Evolutionary conservation across 1,284 basidiomycete species (phyloP).

Genomic region (Cerioporus squamosus): DNA sequence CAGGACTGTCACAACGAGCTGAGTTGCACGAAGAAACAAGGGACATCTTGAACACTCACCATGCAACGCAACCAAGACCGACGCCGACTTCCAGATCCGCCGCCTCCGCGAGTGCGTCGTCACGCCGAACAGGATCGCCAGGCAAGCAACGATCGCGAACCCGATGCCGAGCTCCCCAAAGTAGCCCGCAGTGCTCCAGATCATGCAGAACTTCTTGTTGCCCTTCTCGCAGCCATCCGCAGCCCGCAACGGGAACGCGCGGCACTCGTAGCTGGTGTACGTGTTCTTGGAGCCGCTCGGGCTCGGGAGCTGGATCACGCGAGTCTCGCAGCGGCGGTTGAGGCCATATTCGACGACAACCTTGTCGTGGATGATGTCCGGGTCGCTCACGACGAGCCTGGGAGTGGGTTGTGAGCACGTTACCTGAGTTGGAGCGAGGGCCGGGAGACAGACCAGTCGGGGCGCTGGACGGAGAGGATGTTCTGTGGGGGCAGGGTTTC

Average conservation of each 20-base stretch:
- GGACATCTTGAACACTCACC: slow-evolving; percentile 41
- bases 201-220: slow-evolving; percentile 62
- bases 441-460: slow-evolving; percentile 60
- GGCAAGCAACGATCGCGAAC: slow-evolving; percentile 60
- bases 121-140: slow-evolving; percentile 66
- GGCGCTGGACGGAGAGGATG: slow-evolving; percentile 55
- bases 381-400: slow-evolving; percentile 63
- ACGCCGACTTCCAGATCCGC: slow-evolving; percentile 75
- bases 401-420: slow-evolving; percentile 21
- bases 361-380: slow-evolving; percentile 50
- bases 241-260: slow-evolving; percentile 64
- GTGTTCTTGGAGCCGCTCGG: slow-evolving; percentile 47
- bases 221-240: slow-evolving; percentile 66
- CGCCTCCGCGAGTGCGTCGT: slow-evolving; percentile 73
- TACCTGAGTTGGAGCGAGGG: slow-evolving; percentile 4
- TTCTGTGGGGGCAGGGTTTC: slow-evolving; percentile 46
- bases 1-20: slow-evolving; percentile 42
- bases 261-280: slow-evolving; percentile 64
- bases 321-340: slow-evolving; percentile 57
- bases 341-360: slow-evolving; percentile 64
- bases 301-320: slow-evolving; percentile 52
- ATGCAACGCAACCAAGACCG: slow-evolving; percentile 63
- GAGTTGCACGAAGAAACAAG: too few relatives aligned
- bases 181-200: slow-evolving; percentile 75
- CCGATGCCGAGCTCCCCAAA: slow-evolving; percentile 63